Evolutionary conservation across 2,329 filamentous ascomycete species (phyloP), one percentile per base, ranked within the genome.

Genomic region (Iodosphaeria phyllophila): DNA sequence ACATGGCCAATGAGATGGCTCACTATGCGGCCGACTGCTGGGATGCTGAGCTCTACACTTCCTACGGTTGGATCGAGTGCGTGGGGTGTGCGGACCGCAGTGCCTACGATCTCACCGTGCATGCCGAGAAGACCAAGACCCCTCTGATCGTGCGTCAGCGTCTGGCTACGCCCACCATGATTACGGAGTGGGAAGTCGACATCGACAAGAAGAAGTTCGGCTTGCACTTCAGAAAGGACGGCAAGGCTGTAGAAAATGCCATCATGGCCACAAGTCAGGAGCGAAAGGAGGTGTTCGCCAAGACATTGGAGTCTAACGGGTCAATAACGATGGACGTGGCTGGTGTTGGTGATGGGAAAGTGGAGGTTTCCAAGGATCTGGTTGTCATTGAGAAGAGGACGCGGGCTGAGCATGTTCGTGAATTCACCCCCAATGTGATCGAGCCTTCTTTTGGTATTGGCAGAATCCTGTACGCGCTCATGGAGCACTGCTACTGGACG

Each of bases 381-480:
- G 60, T 98, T 44, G 68, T 60, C 30, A 82, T 95, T 38, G 78
- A 84, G 56, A 83, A 78, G 56, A 70, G 74, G 39, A 92, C 75
- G 38, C 64, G 82, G 33, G 65, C 72, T 4, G 80, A 92, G 51
- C 75, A 92, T 46, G 69, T 74, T 30, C 69, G 89, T 40, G 84
- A 93, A 48, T 98, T 80, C 56, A 91, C 76, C 1, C 86, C 86
- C 31, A 93, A 93, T 45, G 83, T 92, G 23, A 91, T 95, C 39
- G 89, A 98, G 57, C 89, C 86, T 2, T 95, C 86, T 1, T 98
- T 95, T 42, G 86, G 86, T 60, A 92, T 95, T 43, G 89, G 86
- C 31, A 72, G 86, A 40, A 93, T 95, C 33, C 59, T 95, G 30
- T 95, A 92, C 59, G 74, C 77, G 31, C 58, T 98, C 41, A 77